Conservation (phyloP, 768 basidiomycete genomes). For the Mycena latifolia region DNA sequence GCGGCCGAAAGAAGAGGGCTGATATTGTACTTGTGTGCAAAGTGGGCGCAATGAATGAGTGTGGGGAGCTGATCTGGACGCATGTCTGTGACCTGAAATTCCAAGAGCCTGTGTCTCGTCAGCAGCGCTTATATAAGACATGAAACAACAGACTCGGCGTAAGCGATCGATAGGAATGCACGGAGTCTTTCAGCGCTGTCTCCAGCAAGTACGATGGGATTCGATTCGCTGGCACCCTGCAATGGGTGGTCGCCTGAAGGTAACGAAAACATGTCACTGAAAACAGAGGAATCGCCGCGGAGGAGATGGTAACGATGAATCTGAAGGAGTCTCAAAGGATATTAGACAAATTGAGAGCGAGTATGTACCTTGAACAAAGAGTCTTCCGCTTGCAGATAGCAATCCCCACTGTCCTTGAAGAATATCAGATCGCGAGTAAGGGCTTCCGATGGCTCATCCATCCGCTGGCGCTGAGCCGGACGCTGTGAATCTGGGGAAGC, state of each 20-base stretch:
- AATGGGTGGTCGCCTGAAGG: not conserved
- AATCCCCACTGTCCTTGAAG: slow-evolving; percentile 7
- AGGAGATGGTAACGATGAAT: not conserved
- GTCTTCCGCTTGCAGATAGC: not conserved
- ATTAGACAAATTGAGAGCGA: not conserved
- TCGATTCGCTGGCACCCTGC: not conserved
- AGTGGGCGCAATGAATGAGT: slow-evolving; percentile 6
- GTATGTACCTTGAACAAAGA: slow-evolving; percentile 10
- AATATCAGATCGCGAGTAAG: not conserved
- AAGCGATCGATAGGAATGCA: slow-evolving; percentile 2
- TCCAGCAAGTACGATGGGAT: slow-evolving; percentile 1
- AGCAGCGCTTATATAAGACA: no score
- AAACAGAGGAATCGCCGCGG: not conserved
- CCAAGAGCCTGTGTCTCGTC: not conserved
- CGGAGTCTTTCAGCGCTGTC: not conserved
- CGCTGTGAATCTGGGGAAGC: not conserved
- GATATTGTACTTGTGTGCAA: slow-evolving; percentile 10
- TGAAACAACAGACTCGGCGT: not conserved
- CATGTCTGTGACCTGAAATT: not conserved
- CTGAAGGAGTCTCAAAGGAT: not conserved
- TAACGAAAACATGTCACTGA: not conserved
- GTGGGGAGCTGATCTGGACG: not conserved
- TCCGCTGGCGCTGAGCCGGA: not conserved
- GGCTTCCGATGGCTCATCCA: not conserved
- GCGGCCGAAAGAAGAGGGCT: not conserved